Evolutionary conservation across 1,284 basidiomycete species (phyloP), one percentile per base, ranked within the genome.

Genomic region (Ustanciosporium gigantosporum): DNA sequence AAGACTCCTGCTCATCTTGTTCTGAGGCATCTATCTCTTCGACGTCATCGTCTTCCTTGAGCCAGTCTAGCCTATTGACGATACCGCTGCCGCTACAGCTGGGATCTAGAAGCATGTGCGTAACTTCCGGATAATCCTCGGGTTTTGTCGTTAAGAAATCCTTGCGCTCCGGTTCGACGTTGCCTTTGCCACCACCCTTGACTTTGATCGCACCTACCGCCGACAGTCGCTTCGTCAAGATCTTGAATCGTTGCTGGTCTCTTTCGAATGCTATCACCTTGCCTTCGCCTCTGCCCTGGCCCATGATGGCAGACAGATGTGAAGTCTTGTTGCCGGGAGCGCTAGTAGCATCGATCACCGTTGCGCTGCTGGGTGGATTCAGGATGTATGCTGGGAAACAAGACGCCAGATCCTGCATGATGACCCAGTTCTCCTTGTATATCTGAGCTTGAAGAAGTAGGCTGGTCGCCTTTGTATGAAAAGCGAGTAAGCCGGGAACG

Each of bases 241-340:
- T 56, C 19, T 45, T 56, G 36, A 41, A 62, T 7, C 68, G 51
- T 14, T 46, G 25, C 2, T 51, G 34, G 17, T 67, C 67, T 2
- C 61, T 41, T 43, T 77, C 74, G 17, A 77, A 66, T 3, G 74
- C 74, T 19, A 53, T 45, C 14, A 76, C 35, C 15, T 41, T 38
- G 0, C 45, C 43, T 2, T 25, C n/a, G 23, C 7, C 16, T 4
- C 6, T 25, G 11, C 46, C 43, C 11, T 23, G 36, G 17, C 17
- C 36, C 58, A 77, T 66, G 31, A 97, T 80, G 9, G 92, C 90
- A 56, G 88, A 88, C 13, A 98, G 80, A 78, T 95, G 90, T 5
- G 90, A 89, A 0, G 95, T 98, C 81, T 99, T 99, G 80, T 99
- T 99, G 0, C 95, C 95, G 0, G 94, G 95, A 0, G 95, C 94